A percentile compares a stretch with the other conserved stretches of the same genome.
Conservation (phyloP, 2,329 filamentous ascomycete species). For the Nemania diffusa region DNA sequence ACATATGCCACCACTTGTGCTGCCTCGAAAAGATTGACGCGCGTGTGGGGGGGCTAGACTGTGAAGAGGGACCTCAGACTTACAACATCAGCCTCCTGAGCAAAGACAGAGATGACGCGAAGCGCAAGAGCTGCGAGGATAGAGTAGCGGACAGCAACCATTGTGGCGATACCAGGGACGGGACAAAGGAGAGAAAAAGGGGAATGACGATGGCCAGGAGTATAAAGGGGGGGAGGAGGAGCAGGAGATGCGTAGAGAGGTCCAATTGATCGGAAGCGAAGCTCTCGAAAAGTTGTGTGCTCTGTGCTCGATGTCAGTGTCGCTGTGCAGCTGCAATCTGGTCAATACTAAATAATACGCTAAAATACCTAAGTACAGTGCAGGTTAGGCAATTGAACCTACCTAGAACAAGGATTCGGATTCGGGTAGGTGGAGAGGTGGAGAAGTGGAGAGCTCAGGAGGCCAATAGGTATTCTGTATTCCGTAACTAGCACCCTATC, state of each 20-base stretch:
- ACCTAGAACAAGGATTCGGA: neutral
- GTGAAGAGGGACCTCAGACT: conserved; percentile 29
- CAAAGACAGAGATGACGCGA: conserved; percentile 49
- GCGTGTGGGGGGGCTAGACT: neutral
- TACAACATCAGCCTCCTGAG: conserved; percentile 46
- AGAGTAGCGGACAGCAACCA: conserved; percentile 51
- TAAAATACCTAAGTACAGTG: neutral
- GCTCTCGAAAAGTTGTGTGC: conserved; percentile 39
- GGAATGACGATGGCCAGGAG: conserved; percentile 1
- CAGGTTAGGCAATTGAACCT: neutral
- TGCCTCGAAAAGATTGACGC: neutral
- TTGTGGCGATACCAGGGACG: conserved; percentile 35
- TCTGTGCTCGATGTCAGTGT: conserved; percentile 14
- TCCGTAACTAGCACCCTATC: too few relatives aligned
- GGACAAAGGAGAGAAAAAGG: conserved; percentile 25
- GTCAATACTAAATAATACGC: neutral
- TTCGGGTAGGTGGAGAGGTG: neutral
- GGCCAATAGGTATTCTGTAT: too few relatives aligned
- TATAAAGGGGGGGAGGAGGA: conserved; percentile 16
- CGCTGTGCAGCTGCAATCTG: conserved; percentile 17
- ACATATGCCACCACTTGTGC: neutral
- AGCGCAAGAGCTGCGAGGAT: conserved; percentile 50
- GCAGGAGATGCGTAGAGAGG: conserved; percentile 29
- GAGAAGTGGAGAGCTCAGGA: neutral
- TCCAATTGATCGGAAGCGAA: conserved; percentile 26